phyloP scores from a whole-genome alignment of 495 filamentous ascomycete species.

The Xeromyces bisporus region DNA sequence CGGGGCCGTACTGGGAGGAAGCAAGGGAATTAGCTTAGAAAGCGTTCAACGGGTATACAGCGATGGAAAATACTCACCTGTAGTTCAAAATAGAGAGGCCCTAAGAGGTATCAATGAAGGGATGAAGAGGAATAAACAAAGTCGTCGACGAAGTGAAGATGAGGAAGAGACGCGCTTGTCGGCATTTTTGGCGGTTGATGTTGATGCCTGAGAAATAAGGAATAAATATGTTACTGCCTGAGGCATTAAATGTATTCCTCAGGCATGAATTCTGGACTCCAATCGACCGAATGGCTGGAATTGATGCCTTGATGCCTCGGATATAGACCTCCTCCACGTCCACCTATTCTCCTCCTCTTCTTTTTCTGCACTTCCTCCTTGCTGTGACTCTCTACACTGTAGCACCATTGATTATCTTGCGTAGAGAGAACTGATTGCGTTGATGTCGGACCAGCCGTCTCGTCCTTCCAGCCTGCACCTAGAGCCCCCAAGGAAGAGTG shows the following conservation, averaged over 20 bases:
- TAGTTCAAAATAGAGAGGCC: too few relatives aligned
- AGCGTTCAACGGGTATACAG: not conserved
- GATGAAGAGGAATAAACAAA: too few relatives aligned
- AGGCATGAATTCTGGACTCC: slow-evolving; percentile 3
- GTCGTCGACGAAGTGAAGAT: slow-evolving; percentile 1
- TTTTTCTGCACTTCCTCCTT: too few relatives aligned
- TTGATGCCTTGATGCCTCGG: too few relatives aligned
- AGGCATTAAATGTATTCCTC: slow-evolving; percentile 5
- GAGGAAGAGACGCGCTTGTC: not conserved
- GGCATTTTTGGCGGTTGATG: not conserved
- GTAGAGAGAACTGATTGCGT: slow-evolving; percentile 7
- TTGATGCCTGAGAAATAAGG: slow-evolving; percentile 1
- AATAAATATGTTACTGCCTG: slow-evolving; percentile 7
- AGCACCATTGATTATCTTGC: too few relatives aligned
- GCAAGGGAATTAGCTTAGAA: slow-evolving; percentile 3
- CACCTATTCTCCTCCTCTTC: too few relatives aligned
- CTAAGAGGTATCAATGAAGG: too few relatives aligned
- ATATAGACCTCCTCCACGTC: too few relatives aligned
- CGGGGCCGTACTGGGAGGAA: slow-evolving; percentile 8
- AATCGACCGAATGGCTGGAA: slow-evolving; percentile 2
- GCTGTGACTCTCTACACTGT: too few relatives aligned
- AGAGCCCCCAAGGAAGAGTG: slow-evolving; percentile 48
- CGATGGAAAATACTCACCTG: not conserved
- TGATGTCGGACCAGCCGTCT: slow-evolving; percentile 26
- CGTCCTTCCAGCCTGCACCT: slow-evolving; percentile 29